Evolutionary conservation across 805 yeast species (phyloP).

Genomic region (Candida andamanensis): DNA sequence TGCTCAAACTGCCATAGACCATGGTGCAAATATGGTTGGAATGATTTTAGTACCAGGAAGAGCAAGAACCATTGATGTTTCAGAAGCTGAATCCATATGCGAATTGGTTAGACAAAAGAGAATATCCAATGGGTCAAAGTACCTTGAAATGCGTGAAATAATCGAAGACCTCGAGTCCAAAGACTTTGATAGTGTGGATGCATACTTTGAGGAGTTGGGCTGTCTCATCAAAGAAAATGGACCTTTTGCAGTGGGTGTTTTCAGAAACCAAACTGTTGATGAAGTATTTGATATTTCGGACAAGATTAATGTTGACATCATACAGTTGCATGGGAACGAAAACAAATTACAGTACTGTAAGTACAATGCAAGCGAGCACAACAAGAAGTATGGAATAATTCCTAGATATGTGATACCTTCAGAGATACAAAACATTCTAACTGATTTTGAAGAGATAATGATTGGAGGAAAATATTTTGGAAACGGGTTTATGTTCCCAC

Average conservation of each 20-base stretch:
- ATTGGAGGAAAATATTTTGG: slow-evolving; percentile 12
- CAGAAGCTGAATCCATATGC: slow-evolving; percentile 25
- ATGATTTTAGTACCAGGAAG: slow-evolving; percentile 83
- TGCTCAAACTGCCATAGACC: slow-evolving; percentile 62
- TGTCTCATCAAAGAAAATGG: slow-evolving; percentile 37
- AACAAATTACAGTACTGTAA: slow-evolving; percentile 48
- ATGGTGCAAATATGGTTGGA: slow-evolving; percentile 77
- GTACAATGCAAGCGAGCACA: slow-evolving; percentile 26
- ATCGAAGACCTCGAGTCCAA: slow-evolving; percentile 10
- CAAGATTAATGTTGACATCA: slow-evolving; percentile 59
- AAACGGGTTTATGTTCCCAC: slow-evolving; percentile 46
- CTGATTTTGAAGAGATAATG: slow-evolving; percentile 10
- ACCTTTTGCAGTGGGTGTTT: slow-evolving; percentile 83
- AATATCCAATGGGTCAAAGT: slow-evolving; percentile 12
- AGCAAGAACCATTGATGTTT: slow-evolving; percentile 54
- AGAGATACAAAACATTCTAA: slow-evolving; percentile 37
- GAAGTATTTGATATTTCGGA: slow-evolving; percentile 46
- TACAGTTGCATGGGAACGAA: slow-evolving; percentile 79
- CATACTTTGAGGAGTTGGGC: slow-evolving; percentile 24
- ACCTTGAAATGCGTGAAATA: slow-evolving; percentile 17
- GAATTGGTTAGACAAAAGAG: slow-evolving; percentile 21
- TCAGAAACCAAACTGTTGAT: slow-evolving; percentile 70
- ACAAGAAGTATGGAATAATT: slow-evolving; percentile 54
- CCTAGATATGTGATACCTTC: slow-evolving; percentile 62
- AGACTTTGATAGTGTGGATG: slow-evolving; percentile 12